Percentiles rank a stretch among this genome's conserved stretches.
These are phyloP conservation scores for Pelargonium australe DNA, from an alignment of 441 rosid genomes.

Conservation along the genomic window DNA sequence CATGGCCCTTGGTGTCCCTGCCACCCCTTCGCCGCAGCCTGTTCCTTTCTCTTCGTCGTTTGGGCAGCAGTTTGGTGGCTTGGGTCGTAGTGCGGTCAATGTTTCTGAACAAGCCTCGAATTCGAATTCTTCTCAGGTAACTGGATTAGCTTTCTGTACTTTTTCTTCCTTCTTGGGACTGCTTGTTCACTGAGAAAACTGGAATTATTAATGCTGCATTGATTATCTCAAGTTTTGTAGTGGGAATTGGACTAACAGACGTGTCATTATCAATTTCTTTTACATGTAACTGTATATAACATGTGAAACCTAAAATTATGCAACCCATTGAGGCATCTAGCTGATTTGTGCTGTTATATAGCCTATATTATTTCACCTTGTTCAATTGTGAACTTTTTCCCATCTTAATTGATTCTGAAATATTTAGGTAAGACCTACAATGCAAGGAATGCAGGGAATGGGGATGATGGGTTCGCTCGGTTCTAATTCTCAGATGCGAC, in stretches of 20 bases:
- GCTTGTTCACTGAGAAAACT: conserved; percentile 1
- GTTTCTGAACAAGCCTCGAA: conserved; percentile 41
- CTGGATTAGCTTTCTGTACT: too few species aligned
- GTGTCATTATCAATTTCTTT: neutral
- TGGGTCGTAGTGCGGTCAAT: conserved; percentile 39
- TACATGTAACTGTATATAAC: neutral
- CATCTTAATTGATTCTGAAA: conserved; percentile 1
- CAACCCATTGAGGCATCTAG: neutral
- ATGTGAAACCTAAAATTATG: neutral
- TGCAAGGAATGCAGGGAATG: conserved; percentile 56
- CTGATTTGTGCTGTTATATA: neutral
- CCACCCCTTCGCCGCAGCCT: conserved; percentile 42
- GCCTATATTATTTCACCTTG: too few species aligned
- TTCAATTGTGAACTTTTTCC: neutral
- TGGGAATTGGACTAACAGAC: neutral
- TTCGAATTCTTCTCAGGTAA: conserved; percentile 46
- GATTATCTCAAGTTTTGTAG: neutral
- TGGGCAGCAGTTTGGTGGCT: conserved; percentile 51
- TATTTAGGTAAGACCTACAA: conserved; percentile 43
- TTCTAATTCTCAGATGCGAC: conserved; percentile 59
- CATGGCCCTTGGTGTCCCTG: conserved; percentile 67
- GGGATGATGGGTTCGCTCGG: conserved; percentile 58
- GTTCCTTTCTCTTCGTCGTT: conserved; percentile 55
- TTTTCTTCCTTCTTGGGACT: neutral
- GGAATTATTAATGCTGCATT: neutral